Percentiles rank a stretch among this genome's conserved stretches.
Evolutionary conservation across 148 eudicot species (phyloP).

Genomic region (Dianthus caryophyllus): DNA sequence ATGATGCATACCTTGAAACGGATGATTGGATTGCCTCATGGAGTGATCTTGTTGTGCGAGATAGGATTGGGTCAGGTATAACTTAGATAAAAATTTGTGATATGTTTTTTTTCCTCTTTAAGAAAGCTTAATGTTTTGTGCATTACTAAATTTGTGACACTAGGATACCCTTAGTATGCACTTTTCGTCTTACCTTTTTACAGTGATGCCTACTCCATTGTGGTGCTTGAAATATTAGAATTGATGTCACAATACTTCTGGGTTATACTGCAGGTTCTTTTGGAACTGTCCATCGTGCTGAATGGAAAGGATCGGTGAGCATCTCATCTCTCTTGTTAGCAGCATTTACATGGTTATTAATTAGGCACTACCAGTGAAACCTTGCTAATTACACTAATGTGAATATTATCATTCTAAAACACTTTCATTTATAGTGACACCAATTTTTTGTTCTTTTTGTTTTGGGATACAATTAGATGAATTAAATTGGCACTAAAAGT

Average conservation of each 20-base stretch:
- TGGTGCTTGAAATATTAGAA: background rate
- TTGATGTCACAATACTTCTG: too few relatives aligned
- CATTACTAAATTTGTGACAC: background rate
- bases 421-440: too few relatives aligned
- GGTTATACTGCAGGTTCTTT: constrained; percentile 95
- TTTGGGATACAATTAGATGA: too few relatives aligned
- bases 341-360: too few relatives aligned
- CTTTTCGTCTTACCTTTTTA: background rate
- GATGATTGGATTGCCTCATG: constrained; percentile 86
- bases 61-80: constrained; percentile 88
- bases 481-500: too few relatives aligned
- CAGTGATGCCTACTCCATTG: background rate
- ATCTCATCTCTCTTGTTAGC: background rate
- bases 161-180: too few relatives aligned
- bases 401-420: too few relatives aligned
- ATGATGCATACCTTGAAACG: constrained; percentile 54
- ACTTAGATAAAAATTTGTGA: background rate
- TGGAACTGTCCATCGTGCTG: constrained; percentile 95
- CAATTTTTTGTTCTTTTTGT: too few relatives aligned
- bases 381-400: too few relatives aligned
- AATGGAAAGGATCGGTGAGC: constrained; percentile 91
- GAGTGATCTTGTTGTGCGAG: constrained; percentile 75
- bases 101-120: background rate
- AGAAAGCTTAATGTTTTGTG: background rate
- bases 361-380: too few relatives aligned